phyloP scores from a whole-genome alignment of 2,329 filamentous ascomycete genomes.

The Fusarium proliferatum region DNA sequence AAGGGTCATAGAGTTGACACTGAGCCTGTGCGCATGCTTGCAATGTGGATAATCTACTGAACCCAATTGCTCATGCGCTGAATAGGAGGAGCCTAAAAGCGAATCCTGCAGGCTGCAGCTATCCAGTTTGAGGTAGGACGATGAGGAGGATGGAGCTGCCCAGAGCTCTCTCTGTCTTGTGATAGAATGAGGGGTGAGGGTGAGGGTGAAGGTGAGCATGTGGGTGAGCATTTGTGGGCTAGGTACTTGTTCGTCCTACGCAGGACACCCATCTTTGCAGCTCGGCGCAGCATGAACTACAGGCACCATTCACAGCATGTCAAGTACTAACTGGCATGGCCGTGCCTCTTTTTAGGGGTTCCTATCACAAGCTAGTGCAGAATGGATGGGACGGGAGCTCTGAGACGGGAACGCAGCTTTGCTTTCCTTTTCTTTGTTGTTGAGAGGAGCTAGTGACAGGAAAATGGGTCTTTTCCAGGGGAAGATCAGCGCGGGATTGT shows the following conservation, averaged over 20 bases:
- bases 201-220: not conserved
- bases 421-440: constrained; percentile 10
- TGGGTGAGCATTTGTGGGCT: not conserved
- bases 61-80: constrained; percentile 17
- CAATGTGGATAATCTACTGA: constrained; percentile 20
- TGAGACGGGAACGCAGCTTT: constrained; percentile 9
- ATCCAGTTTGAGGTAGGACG: constrained; percentile 1
- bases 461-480: constrained; percentile 14
- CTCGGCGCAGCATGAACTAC: not conserved
- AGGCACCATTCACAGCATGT: not conserved
- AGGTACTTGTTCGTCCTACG: constrained; percentile 24
- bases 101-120: constrained; percentile 5
- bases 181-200: not conserved
- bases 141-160: constrained; percentile 4
- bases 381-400: constrained; percentile 2
- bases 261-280: not conserved
- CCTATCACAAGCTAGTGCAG: constrained; percentile 22
- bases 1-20: constrained; percentile 31
- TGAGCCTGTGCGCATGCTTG: not conserved
- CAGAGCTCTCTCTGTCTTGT: constrained; percentile 6
- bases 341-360: not conserved
- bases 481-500: constrained; percentile 1
- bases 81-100: not conserved
- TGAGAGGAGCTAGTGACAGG: not conserved
- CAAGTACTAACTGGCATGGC: not conserved